A percentile compares a stretch with the other conserved stretches of the same genome.
phyloP scores from a whole-genome alignment of 441 rosid species.

The Erodium chrysanthum region DNA sequence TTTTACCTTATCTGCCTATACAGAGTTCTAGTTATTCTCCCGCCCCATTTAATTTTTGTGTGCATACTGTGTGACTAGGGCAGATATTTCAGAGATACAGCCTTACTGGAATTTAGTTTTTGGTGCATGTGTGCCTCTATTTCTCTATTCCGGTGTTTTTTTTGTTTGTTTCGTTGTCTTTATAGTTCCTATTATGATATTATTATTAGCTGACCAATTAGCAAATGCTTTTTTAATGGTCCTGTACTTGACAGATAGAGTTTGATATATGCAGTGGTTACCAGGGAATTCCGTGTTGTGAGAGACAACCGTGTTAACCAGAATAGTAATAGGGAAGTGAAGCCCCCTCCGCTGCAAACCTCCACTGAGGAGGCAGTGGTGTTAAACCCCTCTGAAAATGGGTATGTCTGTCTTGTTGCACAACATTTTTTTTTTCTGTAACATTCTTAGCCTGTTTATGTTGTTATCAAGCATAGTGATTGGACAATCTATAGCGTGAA shows the following conservation, averaged over 20 bases:
- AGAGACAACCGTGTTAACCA: slow-evolving; percentile 63
- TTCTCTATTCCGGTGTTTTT: background rate
- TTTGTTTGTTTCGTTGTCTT: background rate
- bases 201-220: too few relatives aligned
- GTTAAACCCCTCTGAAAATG: slow-evolving; percentile 29
- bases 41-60: background rate
- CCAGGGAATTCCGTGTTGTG: slow-evolving; percentile 69
- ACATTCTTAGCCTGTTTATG: background rate
- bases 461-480: background rate
- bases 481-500: background rate
- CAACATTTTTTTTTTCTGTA: background rate
- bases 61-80: background rate
- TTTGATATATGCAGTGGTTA: slow-evolving; percentile 36
- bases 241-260: slow-evolving; percentile 17
- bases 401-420: slow-evolving; percentile 30
- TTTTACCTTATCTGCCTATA: background rate
- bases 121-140: background rate
- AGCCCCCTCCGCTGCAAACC: slow-evolving; percentile 29
- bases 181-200: background rate
- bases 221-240: slow-evolving; percentile 3
- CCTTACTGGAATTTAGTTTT: background rate
- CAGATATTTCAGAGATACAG: background rate
- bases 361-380: slow-evolving; percentile 27
- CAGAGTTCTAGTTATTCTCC: background rate
- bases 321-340: slow-evolving; percentile 32